phyloP scores from a whole-genome alignment of 202 grass and related monocot species.

The Zoysia matrella region DNA sequence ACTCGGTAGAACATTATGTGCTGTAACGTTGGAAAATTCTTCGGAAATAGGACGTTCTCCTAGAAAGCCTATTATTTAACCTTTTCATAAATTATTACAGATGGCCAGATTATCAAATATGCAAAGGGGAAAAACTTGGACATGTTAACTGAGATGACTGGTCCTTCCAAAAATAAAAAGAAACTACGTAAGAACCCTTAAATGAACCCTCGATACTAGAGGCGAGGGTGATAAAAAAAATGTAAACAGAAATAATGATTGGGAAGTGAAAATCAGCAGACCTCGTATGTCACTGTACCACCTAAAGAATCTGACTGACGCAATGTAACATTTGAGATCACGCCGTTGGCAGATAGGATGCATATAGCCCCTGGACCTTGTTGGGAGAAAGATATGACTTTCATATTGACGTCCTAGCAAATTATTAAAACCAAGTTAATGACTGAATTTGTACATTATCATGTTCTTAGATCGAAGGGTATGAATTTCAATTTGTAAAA shows the following conservation, averaged over 20 bases:
- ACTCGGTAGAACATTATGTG: neutral
- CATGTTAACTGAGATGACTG: no score
- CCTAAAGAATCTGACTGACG: constrained; percentile 74
- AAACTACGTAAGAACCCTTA: neutral
- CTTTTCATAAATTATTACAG: neutral
- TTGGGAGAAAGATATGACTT: constrained; percentile 87
- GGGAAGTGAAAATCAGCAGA: constrained; percentile 27
- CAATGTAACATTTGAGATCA: constrained; percentile 80
- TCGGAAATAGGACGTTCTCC: neutral
- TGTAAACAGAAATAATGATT: neutral
- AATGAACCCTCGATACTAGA: neutral
- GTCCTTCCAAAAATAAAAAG: neutral
- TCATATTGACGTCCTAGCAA: constrained; percentile 80
- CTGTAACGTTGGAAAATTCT: neutral
- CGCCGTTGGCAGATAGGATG: constrained; percentile 75
- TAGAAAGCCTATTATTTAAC: neutral
- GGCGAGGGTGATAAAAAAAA: neutral
- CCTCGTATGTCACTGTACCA: constrained; percentile 81
- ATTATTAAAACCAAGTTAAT: constrained; percentile 5
- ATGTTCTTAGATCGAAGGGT: constrained; percentile 11
- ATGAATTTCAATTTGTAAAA: constrained; percentile 3
- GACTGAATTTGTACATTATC: neutral
- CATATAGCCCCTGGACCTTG: constrained; percentile 81
- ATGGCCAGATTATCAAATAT: neutral
- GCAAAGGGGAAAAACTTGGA: neutral